Percentiles rank a stretch among this genome's conserved stretches.
phyloP scores from a whole-genome alignment of 371 early-diverging fungal species.

The Caulochytrium protostelioides region DNA sequence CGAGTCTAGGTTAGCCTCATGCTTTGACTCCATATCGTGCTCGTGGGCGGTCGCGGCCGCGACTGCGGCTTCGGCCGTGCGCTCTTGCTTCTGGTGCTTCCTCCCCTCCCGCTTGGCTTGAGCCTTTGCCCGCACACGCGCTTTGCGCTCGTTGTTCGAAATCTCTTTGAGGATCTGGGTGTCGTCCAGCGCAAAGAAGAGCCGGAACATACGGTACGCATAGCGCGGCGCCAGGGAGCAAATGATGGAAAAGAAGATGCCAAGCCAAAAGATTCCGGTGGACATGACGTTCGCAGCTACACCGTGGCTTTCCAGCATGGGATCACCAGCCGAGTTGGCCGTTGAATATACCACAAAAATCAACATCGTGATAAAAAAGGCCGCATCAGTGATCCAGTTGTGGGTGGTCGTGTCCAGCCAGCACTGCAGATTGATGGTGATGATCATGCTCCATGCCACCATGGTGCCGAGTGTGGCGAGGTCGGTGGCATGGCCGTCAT shows the following conservation, averaged over 20 bases:
- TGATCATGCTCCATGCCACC: conserved; percentile 46
- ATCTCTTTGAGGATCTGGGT: no score
- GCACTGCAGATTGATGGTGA: conserved; percentile 58
- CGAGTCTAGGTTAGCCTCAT: no score
- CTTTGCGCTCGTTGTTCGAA: no score
- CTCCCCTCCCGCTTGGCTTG: no score
- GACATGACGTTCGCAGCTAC: no score
- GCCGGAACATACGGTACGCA: conserved; percentile 18
- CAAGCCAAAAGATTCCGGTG: conserved; percentile 77
- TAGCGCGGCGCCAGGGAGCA: conserved; percentile 26
- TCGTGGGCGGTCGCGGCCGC: no score
- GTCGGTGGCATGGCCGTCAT: conserved; percentile 34
- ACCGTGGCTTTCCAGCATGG: conserved; percentile 29
- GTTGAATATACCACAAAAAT: conserved; percentile 24
- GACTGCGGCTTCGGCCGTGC: no score
- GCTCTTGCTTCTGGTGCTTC: no score
- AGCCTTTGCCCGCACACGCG: no score
- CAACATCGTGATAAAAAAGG: conserved; percentile 6
- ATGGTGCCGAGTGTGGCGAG: conserved; percentile 51
- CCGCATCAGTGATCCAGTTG: conserved; percentile 37
- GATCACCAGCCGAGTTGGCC: conserved; percentile 17
- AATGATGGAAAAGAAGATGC: conserved; percentile 23
- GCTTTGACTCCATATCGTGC: no score
- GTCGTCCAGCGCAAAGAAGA: conserved; percentile 13
- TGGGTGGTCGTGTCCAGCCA: conserved; percentile 48